Evolutionary conservation across 768 basidiomycete species (phyloP), one percentile per base, ranked within the genome.

Genomic region (Ephemerocybe angulata): DNA sequence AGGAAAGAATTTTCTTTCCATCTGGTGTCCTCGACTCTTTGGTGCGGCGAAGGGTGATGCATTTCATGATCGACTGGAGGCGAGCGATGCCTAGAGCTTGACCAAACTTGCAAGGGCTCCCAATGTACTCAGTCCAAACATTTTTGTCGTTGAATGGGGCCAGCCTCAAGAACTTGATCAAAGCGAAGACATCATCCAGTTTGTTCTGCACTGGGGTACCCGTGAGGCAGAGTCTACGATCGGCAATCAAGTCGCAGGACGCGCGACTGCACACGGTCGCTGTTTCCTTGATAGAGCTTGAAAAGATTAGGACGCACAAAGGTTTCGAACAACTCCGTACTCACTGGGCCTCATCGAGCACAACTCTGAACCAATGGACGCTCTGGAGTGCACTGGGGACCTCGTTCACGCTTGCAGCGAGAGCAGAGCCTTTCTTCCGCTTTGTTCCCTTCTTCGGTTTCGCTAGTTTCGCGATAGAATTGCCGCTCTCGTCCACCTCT

Each of bases 161-260:
- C 62, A 98, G 70, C 21, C 94, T 88, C 52, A 99, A 73, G 73
- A 99, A 98, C 71, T 97, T 97, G 78, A 99, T 86, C 55, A 99
- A 78, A 4, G 97, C 97, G 70, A 88, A 98, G 48, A 99, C 88
- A 66, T 99, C 97, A 72, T 98, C 97, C 50, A 98, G 83, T 71
- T 96, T 97, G 78, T 99, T 99, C 74, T 99, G 97, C 33, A 99
- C 93, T 1, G 97, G 97, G 7, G 97, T 99, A 53, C 97, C 97
- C n/a, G 95, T 95, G 37, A 99, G 76, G 69, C 93, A 95, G 40
- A 98, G 76, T 15, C 97, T 86, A 50, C 97, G 86, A 65, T 98
- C 92, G 15, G 97, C 93, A 70, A 88, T 82, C 47, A 99, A 81
- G 68, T 97, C 94, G 70, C 97, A 98, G 12, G 90, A 94, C 6